A percentile compares a stretch with the other conserved stretches of the same genome.
phyloP scores from a whole-genome alignment of 2,329 filamentous ascomycete species.

The Rutstroemia sydowiana region DNA sequence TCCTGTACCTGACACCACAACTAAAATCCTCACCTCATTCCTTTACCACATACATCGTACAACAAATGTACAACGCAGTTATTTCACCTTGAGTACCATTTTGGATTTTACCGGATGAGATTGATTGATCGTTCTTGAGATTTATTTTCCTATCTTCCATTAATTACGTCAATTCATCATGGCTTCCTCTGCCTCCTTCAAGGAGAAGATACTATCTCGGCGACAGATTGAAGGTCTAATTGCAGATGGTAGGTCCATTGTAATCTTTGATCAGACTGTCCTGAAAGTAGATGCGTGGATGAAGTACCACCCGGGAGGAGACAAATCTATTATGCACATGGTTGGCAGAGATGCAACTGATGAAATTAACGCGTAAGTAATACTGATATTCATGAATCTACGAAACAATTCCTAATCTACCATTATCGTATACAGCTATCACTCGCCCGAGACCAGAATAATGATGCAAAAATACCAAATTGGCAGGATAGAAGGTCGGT shows the following conservation, averaged over 20 bases:
- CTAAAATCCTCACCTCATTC: no score
- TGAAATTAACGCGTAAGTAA: slow-evolving; percentile 76
- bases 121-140: no score
- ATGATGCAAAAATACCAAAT: slow-evolving; percentile 78
- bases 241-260: slow-evolving; percentile 68
- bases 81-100: no score
- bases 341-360: slow-evolving; percentile 89
- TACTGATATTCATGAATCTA: background rate
- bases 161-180: background rate
- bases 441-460: slow-evolving; percentile 68
- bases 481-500: slow-evolving; percentile 70
- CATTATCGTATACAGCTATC: slow-evolving; percentile 53
- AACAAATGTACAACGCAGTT: no score
- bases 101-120: no score
- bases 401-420: background rate
- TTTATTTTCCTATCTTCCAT: no score
- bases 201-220: slow-evolving; percentile 42
- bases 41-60: no score
- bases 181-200: slow-evolving; percentile 5
- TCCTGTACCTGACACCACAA: no score
- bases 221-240: slow-evolving; percentile 74
- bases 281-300: slow-evolving; percentile 86
- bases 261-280: slow-evolving; percentile 75
- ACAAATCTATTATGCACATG: slow-evolving; percentile 89
- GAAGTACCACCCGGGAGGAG: slow-evolving; percentile 83